A percentile compares a stretch with the other conserved stretches of the same genome.
Evolutionary conservation across 306 rosid species (phyloP).

Genomic region (Castanea sativa): DNA sequence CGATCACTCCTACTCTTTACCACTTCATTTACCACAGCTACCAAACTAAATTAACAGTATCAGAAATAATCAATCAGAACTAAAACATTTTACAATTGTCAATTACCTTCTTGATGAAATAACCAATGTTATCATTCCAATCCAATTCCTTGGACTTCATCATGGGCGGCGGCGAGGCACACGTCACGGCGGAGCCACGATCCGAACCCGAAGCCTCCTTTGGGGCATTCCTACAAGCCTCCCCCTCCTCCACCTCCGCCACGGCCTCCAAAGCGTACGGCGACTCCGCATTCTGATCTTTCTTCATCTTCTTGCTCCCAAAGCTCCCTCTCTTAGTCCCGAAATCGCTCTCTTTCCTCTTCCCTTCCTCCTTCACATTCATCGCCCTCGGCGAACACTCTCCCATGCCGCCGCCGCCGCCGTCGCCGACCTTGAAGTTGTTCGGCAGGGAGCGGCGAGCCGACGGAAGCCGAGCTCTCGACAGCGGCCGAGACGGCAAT

Average conservation of each 20-base stretch:
- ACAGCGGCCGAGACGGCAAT: conserved; percentile 84
- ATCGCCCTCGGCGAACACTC: conserved; percentile 27
- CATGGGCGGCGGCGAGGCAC: conserved; percentile 25
- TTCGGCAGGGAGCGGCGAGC: conserved; percentile 65
- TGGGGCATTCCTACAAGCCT: conserved; percentile 1
- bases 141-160: conserved; percentile 35
- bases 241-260: conserved; percentile 33
- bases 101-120: conserved; percentile 84
- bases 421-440: conserved; percentile 43
- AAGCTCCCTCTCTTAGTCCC: conserved; percentile 53
- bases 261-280: conserved; percentile 52
- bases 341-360: conserved; percentile 41
- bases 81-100: neutral
- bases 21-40: neutral
- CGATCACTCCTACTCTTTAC: neutral
- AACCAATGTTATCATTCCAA: conserved; percentile 59
- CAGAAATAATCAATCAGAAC: neutral
- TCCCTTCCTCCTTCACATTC: conserved; percentile 38
- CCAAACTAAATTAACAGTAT: neutral
- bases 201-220: conserved; percentile 11
- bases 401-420: conserved; percentile 15
- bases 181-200: conserved; percentile 22
- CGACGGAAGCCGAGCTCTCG: conserved; percentile 72
- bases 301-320: conserved; percentile 55
- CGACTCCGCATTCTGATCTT: conserved; percentile 51